Evolutionary conservation across 2,329 filamentous ascomycete genomes (phyloP).

Genomic region (Diaporthe sp.): DNA sequence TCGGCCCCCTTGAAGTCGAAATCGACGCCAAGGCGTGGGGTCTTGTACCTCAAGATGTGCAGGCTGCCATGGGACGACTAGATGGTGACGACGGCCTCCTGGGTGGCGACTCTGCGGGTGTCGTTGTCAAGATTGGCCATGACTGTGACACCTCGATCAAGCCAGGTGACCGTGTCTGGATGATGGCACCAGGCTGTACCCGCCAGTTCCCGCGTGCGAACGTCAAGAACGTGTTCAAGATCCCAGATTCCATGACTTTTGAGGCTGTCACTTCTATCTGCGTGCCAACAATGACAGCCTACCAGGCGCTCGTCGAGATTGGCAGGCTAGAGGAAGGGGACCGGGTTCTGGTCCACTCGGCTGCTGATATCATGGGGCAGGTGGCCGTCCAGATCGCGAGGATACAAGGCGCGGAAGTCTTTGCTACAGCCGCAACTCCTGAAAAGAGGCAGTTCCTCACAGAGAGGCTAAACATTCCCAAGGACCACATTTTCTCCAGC

Average conservation of each 20-base stretch:
- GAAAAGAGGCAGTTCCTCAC: slow-evolving; percentile 54
- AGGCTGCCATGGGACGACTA: slow-evolving; percentile 52
- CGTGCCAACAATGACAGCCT: slow-evolving; percentile 46
- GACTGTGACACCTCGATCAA: slow-evolving; percentile 38
- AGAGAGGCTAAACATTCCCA: slow-evolving; percentile 49
- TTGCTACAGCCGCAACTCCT: slow-evolving; percentile 50
- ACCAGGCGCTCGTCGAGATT: slow-evolving; percentile 54
- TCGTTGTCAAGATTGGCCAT: slow-evolving; percentile 51
- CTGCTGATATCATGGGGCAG: slow-evolving; percentile 56
- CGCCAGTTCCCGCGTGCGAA: slow-evolving; percentile 21
- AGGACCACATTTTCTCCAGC: slow-evolving; percentile 53
- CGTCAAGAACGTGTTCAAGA: slow-evolving; percentile 42
- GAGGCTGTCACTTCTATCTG: slow-evolving; percentile 46
- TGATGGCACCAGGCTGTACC: slow-evolving; percentile 41
- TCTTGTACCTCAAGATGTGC: slow-evolving; percentile 56
- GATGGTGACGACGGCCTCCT: slow-evolving; percentile 46
- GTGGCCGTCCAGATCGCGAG: slow-evolving; percentile 57
- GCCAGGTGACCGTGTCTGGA: slow-evolving; percentile 48
- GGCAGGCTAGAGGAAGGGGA: slow-evolving; percentile 46
- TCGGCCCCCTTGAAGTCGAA: slow-evolving; percentile 49
- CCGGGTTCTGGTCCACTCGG: slow-evolving; percentile 58
- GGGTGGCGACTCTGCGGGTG: slow-evolving; percentile 50
- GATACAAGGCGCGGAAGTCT: slow-evolving; percentile 54
- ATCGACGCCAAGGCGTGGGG: slow-evolving; percentile 51
- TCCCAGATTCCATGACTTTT: slow-evolving; percentile 52